A percentile compares a stretch with the other conserved stretches of the same genome.
Conservation (phyloP, 148 eudicot species). For the Linanthus parryae region DNA sequence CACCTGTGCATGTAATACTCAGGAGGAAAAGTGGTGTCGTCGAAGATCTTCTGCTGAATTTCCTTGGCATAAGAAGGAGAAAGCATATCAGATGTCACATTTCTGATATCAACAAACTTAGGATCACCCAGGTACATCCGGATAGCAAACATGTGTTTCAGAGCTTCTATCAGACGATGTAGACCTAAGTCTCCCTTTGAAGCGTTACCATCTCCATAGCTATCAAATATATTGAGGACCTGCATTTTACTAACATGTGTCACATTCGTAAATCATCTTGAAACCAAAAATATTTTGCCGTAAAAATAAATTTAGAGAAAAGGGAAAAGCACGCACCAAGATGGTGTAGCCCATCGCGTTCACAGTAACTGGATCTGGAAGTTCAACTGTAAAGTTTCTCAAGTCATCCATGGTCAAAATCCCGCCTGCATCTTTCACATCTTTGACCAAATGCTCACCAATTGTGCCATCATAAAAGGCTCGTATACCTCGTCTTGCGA, state of each 20-base stretch:
- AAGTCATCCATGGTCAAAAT: constrained; percentile 85
- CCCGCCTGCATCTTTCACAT: constrained; percentile 77
- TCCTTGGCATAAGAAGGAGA: constrained; percentile 66
- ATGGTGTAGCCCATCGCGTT: constrained; percentile 66
- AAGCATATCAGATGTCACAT: constrained; percentile 62
- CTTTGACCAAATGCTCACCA: constrained; percentile 63
- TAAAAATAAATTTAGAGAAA: too few species aligned
- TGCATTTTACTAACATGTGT: constrained; percentile 21
- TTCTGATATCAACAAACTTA: constrained; percentile 44
- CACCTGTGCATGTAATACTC: constrained; percentile 77
- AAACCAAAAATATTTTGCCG: too few species aligned
- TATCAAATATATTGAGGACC: constrained; percentile 67
- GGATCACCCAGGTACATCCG: constrained; percentile 89
- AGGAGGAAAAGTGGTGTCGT: constrained; percentile 84
- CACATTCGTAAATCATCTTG: too few species aligned
- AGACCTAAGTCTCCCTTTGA: constrained; percentile 61
- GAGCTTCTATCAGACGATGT: constrained; percentile 76
- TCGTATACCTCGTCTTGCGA: constrained; percentile 64
- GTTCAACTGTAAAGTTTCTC: constrained; percentile 49
- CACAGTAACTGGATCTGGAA: constrained; percentile 46
- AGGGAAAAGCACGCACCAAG: too few species aligned
- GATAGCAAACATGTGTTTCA: constrained; percentile 88
- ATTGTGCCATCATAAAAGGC: constrained; percentile 66
- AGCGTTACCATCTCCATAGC: constrained; percentile 56
- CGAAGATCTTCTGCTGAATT: constrained; percentile 60